Percentiles rank a stretch among this genome's conserved stretches.
phyloP scores from a whole-genome alignment of 306 rosid genomes.

The Hippophae tibetana region DNA sequence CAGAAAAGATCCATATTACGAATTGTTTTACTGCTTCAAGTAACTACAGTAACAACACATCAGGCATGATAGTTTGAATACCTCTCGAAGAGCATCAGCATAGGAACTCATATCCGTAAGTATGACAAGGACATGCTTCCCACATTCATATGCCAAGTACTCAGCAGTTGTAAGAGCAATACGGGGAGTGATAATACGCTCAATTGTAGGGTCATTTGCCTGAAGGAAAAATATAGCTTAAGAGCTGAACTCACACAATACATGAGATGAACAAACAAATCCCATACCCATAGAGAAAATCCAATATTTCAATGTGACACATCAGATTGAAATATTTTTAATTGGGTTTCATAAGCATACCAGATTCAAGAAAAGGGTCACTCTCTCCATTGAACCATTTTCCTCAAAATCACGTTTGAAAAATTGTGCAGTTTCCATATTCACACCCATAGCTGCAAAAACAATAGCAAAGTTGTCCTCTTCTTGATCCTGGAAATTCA shows the following conservation, averaged over 20 bases:
- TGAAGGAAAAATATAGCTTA: constrained; percentile 29
- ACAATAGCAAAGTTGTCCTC: constrained; percentile 99
- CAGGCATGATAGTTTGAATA: constrained; percentile 14
- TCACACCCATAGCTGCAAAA: constrained; percentile 99
- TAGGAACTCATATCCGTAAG: constrained; percentile 99
- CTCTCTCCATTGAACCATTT: constrained; percentile 99
- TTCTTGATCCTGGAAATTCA: constrained; percentile 51
- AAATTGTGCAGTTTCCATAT: constrained; percentile 99
- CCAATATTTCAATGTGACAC: neutral
- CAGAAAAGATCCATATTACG: constrained; percentile 14
- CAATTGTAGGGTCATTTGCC: constrained; percentile 99
- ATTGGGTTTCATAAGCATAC: constrained; percentile 30
- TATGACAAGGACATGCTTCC: constrained; percentile 99
- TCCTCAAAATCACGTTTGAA: constrained; percentile 99
- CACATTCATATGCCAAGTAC: constrained; percentile 96
- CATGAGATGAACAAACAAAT: neutral
- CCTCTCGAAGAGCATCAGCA: constrained; percentile 99
- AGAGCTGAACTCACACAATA: neutral
- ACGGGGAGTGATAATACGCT: constrained; percentile 98
- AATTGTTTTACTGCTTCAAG: constrained; percentile 5
- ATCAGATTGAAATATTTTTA: neutral
- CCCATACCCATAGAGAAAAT: neutral
- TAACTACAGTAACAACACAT: neutral
- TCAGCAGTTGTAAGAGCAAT: constrained; percentile 99
- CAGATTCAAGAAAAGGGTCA: constrained; percentile 96